These are phyloP conservation scores for Mycena pura DNA, from an alignment of 768 basidiomycete genomes.

Conservation along the genomic window DNA sequence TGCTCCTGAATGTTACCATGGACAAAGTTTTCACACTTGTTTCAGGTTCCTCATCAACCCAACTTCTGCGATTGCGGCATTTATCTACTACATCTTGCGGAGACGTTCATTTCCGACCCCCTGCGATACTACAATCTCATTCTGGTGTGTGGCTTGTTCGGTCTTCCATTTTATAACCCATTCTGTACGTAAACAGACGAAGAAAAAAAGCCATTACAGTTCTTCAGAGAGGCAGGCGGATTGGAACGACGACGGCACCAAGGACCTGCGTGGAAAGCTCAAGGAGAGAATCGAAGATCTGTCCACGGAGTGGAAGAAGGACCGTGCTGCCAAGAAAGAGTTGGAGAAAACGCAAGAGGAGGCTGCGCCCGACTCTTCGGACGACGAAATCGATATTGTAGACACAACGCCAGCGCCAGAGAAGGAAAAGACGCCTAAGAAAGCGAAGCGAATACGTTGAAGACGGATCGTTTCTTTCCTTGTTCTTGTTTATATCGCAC, in stretches of 20 bases:
- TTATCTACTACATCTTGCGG: constrained; percentile 87
- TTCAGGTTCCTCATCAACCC: constrained; percentile 84
- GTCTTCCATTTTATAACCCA: neutral
- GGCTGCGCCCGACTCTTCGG: constrained; percentile 41
- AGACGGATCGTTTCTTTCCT: too few relatives aligned
- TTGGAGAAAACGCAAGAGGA: constrained; percentile 45
- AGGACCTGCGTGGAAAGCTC: constrained; percentile 54
- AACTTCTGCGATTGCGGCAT: constrained; percentile 95
- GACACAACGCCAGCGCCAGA: constrained; percentile 34
- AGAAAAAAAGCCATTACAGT: too few relatives aligned
- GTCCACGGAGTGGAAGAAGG: constrained; percentile 61
- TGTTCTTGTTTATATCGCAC: neutral
- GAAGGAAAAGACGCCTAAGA: neutral
- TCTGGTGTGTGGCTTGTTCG: constrained; percentile 38
- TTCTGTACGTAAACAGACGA: neutral
- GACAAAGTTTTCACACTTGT: neutral
- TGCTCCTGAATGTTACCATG: constrained; percentile 23
- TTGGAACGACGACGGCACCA: constrained; percentile 62
- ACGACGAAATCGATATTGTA: constrained; percentile 52
- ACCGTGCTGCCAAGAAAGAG: constrained; percentile 47
- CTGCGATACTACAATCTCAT: constrained; percentile 57
- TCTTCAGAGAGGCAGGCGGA: constrained; percentile 48
- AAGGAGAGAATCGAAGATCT: constrained; percentile 48
- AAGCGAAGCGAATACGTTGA: constrained; percentile 1
- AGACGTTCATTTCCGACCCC: constrained; percentile 76